phyloP scores from a whole-genome alignment of 495 filamentous ascomycete genomes.

The Aspergillus olivimuriae region DNA sequence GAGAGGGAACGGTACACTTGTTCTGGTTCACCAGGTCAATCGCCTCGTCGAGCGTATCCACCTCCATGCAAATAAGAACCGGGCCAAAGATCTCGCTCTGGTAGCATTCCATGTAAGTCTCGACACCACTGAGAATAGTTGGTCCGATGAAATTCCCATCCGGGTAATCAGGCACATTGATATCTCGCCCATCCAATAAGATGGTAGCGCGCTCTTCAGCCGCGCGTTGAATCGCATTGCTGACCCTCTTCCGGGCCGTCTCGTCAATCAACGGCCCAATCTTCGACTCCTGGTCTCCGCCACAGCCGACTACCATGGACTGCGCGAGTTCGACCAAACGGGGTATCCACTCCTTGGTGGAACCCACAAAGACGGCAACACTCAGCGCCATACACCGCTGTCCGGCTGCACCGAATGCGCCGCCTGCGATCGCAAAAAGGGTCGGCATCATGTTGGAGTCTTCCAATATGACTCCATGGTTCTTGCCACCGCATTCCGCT shows the following conservation, averaged over 20 bases:
- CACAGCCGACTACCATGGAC: slow-evolving; percentile 21
- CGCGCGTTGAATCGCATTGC: slow-evolving; percentile 24
- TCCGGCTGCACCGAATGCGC: slow-evolving; percentile 26
- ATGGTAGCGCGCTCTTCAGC: slow-evolving; percentile 15
- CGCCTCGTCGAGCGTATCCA: slow-evolving; percentile 21
- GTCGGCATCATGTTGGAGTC: slow-evolving; percentile 25
- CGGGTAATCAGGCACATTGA: slow-evolving; percentile 17
- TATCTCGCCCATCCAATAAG: slow-evolving; percentile 19
- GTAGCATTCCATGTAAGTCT: slow-evolving; percentile 27
- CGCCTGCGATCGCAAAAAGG: slow-evolving; percentile 22
- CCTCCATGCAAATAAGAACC: slow-evolving; percentile 25
- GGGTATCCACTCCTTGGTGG: slow-evolving; percentile 14
- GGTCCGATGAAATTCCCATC: slow-evolving; percentile 26
- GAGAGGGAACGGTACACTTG: slow-evolving; percentile 14
- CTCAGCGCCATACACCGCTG: slow-evolving; percentile 26
- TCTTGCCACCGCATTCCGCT: slow-evolving; percentile 25
- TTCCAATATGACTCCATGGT: slow-evolving; percentile 23
- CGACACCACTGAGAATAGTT: slow-evolving; percentile 20
- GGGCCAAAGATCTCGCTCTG: slow-evolving; percentile 27
- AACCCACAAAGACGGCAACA: slow-evolving; percentile 25
- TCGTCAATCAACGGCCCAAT: slow-evolving; percentile 22
- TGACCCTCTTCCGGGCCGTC: slow-evolving; percentile 10
- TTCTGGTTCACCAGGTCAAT: slow-evolving; percentile 26
- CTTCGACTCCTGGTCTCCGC: slow-evolving; percentile 16
- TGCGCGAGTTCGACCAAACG: slow-evolving; percentile 23